Percentiles rank a stretch among this genome's conserved stretches.
phyloP scores from a whole-genome alignment of 2,329 filamentous ascomycete genomes.

The Ceratocystis variospora region DNA sequence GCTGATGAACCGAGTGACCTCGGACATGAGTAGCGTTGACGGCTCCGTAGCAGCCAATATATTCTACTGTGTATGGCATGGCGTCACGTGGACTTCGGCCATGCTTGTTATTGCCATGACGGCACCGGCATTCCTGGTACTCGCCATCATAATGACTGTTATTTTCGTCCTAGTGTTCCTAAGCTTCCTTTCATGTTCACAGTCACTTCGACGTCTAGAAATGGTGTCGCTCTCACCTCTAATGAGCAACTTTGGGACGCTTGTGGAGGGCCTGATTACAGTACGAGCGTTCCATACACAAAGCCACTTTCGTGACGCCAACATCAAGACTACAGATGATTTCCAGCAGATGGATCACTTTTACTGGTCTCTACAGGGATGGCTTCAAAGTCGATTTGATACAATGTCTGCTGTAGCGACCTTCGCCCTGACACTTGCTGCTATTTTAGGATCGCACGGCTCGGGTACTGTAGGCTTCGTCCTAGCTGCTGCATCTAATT shows the following conservation, averaged over 20 bases:
- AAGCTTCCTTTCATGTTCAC: constrained; percentile 67
- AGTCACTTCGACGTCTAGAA: constrained; percentile 68
- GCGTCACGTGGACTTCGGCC: constrained; percentile 57
- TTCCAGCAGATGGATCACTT: constrained; percentile 96
- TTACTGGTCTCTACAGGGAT: constrained; percentile 78
- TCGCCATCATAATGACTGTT: constrained; percentile 53
- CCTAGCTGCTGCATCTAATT: constrained; percentile 54
- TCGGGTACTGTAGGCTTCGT: constrained; percentile 75
- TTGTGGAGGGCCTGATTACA: constrained; percentile 73
- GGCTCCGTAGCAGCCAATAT: constrained; percentile 69
- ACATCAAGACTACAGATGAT: constrained; percentile 67
- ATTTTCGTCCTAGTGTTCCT: constrained; percentile 62
- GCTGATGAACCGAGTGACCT: constrained; percentile 83
- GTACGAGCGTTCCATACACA: constrained; percentile 74
- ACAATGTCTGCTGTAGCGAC: constrained; percentile 57
- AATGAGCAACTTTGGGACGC: constrained; percentile 82
- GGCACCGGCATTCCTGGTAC: constrained; percentile 61
- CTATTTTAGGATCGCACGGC: constrained; percentile 59
- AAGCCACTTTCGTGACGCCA: constrained; percentile 62
- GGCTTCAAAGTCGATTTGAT: constrained; percentile 72
- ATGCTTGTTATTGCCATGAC: constrained; percentile 66
- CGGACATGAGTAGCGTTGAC: constrained; percentile 79
- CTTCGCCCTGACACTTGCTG: constrained; percentile 58
- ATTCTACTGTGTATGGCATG: constrained; percentile 53
- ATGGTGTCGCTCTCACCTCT: constrained; percentile 81